These are phyloP conservation scores for Strobilomyces confusus DNA, from an alignment of 768 basidiomycete species.

Conservation along the genomic window DNA sequence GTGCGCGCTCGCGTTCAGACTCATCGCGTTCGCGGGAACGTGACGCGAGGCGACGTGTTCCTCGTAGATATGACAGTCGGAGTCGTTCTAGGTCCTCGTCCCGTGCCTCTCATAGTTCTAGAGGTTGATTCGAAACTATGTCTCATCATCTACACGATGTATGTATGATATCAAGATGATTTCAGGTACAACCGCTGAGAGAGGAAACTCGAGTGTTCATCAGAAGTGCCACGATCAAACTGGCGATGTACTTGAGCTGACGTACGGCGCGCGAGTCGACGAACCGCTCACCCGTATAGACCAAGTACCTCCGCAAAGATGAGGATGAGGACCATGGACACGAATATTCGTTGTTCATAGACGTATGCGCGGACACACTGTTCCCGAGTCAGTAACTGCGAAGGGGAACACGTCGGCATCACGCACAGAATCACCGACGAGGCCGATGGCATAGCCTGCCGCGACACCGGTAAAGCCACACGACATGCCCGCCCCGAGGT, in stretches of 20 bases:
- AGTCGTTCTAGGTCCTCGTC: constrained; percentile 23
- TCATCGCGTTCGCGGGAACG: constrained; percentile 45
- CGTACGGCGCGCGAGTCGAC: not conserved
- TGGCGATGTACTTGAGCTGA: constrained; percentile 20
- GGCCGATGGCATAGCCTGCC: constrained; percentile 92
- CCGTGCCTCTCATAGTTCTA: constrained; percentile 13
- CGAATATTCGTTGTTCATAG: constrained; percentile 87
- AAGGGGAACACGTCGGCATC: not conserved
- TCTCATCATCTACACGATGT: constrained; percentile 8
- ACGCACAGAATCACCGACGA: constrained; percentile 89
- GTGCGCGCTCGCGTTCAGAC: constrained; percentile 41
- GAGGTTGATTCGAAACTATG: constrained; percentile 13
- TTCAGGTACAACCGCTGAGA: constrained; percentile 24
- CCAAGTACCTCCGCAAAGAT: constrained; percentile 91
- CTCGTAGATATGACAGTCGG: constrained; percentile 22
- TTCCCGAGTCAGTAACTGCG: constrained; percentile 2
- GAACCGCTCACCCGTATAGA: constrained; percentile 64
- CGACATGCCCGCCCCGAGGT: constrained; percentile 87
- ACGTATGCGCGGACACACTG: constrained; percentile 91
- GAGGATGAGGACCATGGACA: constrained; percentile 94
- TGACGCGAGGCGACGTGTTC: constrained; percentile 36
- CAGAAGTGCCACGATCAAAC: constrained; percentile 84
- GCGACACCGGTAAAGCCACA: constrained; percentile 90
- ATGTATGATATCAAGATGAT: constrained; percentile 11
- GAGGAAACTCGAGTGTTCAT: constrained; percentile 78